A percentile compares a stretch with the other conserved stretches of the same genome.
These are phyloP conservation scores for Diaporthe eres DNA, from an alignment of 2,329 filamentous ascomycete genomes.

Conservation along the genomic window DNA sequence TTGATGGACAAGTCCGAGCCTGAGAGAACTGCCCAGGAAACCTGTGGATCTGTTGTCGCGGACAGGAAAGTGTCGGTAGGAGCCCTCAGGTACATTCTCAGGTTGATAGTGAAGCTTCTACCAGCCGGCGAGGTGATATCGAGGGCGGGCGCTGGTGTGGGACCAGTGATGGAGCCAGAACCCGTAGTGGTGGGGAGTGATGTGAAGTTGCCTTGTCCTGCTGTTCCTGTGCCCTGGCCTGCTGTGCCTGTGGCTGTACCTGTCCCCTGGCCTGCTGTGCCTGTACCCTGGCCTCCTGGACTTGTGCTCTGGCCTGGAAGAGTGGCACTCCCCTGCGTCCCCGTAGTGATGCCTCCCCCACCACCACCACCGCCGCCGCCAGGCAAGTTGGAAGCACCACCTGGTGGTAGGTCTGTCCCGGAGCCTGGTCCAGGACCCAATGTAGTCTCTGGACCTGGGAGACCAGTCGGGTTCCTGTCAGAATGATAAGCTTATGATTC, in stretches of 20 bases:
- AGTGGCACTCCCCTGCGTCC: not conserved
- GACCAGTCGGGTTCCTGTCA: not conserved
- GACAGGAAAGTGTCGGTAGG: not conserved
- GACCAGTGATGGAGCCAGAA: not conserved
- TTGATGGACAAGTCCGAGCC: not conserved
- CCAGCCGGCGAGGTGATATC: not conserved
- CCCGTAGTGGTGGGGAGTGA: not conserved
- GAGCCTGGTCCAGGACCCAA: not conserved
- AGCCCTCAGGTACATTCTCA: not conserved
- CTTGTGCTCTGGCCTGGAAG: not conserved
- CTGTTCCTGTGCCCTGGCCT: not conserved
- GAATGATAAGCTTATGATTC: not conserved
- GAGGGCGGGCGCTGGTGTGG: not conserved
- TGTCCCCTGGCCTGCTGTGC: not conserved
- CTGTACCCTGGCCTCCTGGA: not conserved
- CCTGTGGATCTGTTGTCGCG: not conserved
- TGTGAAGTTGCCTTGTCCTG: not conserved
- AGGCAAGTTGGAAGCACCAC: not conserved
- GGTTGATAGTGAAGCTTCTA: not conserved
- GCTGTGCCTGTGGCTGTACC: not conserved
- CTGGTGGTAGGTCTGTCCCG: not conserved
- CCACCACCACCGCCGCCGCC: not conserved
- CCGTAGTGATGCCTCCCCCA: not conserved
- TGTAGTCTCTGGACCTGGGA: not conserved
- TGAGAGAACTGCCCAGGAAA: not conserved